Evolutionary conservation across 208 protist genomes (phyloP), one percentile per base, ranked within the genome.

Genomic region (Trypanosoma congolense): DNA sequence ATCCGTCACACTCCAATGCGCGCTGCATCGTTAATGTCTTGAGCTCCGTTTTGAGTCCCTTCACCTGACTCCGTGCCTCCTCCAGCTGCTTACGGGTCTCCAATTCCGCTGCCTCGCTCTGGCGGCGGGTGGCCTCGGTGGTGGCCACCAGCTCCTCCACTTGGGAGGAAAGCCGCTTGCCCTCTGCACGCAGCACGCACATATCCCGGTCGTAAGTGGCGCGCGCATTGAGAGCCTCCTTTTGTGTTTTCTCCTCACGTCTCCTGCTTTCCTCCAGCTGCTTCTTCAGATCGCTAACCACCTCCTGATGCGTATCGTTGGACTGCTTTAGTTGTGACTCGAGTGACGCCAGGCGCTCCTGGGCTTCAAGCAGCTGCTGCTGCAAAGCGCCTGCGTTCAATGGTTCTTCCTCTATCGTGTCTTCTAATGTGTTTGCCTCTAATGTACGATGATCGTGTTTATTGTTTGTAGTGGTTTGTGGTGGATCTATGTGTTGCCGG

Each of bases 321-420:
- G 46, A 56, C 6, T 41, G 16, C 33, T 61, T 19, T 18, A 73
- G 16, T 35, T 33, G 47, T 1, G 35, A 36, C 1, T 29, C 24
- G 8, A 62, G 65, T 12, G 38, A 56, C 36, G 60, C 65, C 5
- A 66, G 24, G 8, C 38, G 56, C 36, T 36, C 21, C 14, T 14
- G 12, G 26, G 58, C 19, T 18, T 54, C 58, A 10, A 9, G 25
- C 22, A 35, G 30, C 22, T 55, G n/a, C 35, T 54, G 49, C 18
- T 60, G 45, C 14, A 25, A 19, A 8, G 2, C 22, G 30, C 18
- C 19, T 21, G 41, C 5, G 14, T 58, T 30, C 41, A 40, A 21
- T 16, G 14, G 46, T 51, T 48, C 26, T 31, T 1, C 10, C 5
- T 50, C 10, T 1, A 0, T 19, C 3, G 33, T 38, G 9, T 12